Evolutionary conservation across 108 stramenopile genomes (phyloP).

Genomic region (Fragilariopsis cylindrus): DNA sequence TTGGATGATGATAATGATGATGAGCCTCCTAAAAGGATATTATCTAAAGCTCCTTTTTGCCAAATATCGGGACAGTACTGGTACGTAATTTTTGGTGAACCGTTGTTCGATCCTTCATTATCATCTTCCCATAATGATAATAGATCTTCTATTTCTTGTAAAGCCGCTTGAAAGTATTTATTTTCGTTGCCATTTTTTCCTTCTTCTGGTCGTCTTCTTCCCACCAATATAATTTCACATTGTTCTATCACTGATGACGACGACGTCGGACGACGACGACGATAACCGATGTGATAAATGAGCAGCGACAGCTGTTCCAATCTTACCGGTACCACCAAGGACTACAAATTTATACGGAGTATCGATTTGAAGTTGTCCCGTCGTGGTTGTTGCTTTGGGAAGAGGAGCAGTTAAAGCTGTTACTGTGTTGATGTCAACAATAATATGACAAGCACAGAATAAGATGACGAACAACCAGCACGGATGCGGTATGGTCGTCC

Average conservation of each 20-base stretch:
- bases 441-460: neutral
- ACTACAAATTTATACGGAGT: conserved; percentile 24
- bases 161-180: neutral
- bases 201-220: conserved; percentile 25
- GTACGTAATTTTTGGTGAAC: neutral
- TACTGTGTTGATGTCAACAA: neutral
- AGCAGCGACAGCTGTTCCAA: conserved; percentile 50
- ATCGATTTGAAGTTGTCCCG: neutral
- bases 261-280: neutral
- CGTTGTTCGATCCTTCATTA: neutral
- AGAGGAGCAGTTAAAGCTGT: neutral
- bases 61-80: conserved; percentile 26
- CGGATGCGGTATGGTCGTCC: neutral
- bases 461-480: neutral
- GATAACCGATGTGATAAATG: conserved; percentile 43
- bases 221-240: conserved; percentile 42
- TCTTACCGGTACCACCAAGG: conserved; percentile 49
- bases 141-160: conserved; percentile 30
- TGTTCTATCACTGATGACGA: neutral
- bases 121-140: neutral
- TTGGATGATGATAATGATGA: neutral
- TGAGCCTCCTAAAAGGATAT: neutral
- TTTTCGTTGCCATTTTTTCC: neutral
- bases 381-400: neutral
- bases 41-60: conserved; percentile 14